A percentile compares a stretch with the other conserved stretches of the same genome.
Conservation (phyloP, 306 rosid species). For the Morella rubra region DNA sequence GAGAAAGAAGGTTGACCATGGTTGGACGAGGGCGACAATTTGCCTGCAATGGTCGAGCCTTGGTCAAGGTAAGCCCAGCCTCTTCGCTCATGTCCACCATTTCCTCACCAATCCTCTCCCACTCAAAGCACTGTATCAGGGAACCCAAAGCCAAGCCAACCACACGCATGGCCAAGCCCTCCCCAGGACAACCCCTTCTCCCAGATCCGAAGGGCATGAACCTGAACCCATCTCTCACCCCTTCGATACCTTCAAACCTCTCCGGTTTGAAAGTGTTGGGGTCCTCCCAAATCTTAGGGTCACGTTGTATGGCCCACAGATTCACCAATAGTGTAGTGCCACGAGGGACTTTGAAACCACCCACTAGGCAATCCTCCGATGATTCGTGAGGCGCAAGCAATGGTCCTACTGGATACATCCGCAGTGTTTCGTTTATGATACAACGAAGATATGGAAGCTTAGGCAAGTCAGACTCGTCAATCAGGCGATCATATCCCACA, state of each 20-base stretch:
- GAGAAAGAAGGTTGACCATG: constrained; percentile 1
- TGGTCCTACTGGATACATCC: constrained; percentile 39
- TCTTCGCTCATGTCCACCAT: constrained; percentile 14
- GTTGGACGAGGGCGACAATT: constrained; percentile 6
- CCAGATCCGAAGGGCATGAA: constrained; percentile 38
- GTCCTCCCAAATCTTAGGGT: constrained; percentile 33
- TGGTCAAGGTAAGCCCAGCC: constrained; percentile 9
- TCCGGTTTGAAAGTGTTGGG: constrained; percentile 35
- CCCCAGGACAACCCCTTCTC: constrained; percentile 38
- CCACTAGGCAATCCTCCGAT: constrained; percentile 30
- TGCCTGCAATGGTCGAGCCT: constrained; percentile 2
- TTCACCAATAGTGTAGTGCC: constrained; percentile 47
- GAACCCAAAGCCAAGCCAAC: constrained; percentile 25
- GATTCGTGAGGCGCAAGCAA: constrained; percentile 35
- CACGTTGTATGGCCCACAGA: constrained; percentile 42
- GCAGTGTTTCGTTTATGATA: constrained; percentile 36
- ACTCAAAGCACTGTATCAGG: constrained; percentile 34
- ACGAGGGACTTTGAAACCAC: constrained; percentile 33
- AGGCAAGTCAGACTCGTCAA: constrained; percentile 36
- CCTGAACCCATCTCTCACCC: constrained; percentile 18
- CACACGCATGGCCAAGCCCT: constrained; percentile 19
- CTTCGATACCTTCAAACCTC: constrained; percentile 20
- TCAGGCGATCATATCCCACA: constrained; percentile 19
- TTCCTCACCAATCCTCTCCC: not conserved
- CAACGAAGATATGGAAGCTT: constrained; percentile 31